Conservation (phyloP, 2,329 filamentous ascomycete genomes). For the Paecilomyces niveus region DNA sequence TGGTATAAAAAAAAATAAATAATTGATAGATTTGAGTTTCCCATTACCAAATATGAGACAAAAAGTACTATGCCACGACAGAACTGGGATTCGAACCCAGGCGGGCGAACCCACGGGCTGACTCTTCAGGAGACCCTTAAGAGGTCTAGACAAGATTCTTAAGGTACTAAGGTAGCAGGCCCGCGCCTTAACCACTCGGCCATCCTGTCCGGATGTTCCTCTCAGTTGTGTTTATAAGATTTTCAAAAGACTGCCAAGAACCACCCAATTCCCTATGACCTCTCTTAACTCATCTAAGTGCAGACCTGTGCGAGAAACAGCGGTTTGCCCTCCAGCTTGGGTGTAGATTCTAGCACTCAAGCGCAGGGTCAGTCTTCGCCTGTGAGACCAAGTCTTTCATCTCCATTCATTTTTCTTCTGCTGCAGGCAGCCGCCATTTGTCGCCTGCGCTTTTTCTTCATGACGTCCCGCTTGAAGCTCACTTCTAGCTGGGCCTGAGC, state of each 20-base stretch:
- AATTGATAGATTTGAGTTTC: too few species aligned
- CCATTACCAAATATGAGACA: too few species aligned
- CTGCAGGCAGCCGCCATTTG: neutral
- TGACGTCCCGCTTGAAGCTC: neutral
- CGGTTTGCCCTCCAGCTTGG: slow-evolving; percentile 7
- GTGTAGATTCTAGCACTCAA: slow-evolving; percentile 3
- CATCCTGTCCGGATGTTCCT: slow-evolving; percentile 10
- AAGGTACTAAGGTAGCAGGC: neutral
- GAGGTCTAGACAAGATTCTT: too few species aligned
- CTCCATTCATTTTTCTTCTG: neutral
- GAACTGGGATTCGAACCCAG: neutral
- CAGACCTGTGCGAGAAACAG: slow-evolving; percentile 17
- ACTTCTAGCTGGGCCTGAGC: neutral
- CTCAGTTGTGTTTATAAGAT: too few species aligned
- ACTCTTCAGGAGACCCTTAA: too few species aligned
- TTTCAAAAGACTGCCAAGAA: slow-evolving; percentile 4
- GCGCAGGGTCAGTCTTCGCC: neutral
- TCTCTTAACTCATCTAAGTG: slow-evolving; percentile 15
- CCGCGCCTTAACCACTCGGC: neutral
- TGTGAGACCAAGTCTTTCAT: neutral
- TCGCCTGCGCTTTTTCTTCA: neutral
- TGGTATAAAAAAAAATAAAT: too few species aligned
- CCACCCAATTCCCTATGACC: slow-evolving; percentile 5
- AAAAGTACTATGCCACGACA: neutral
- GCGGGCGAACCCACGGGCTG: neutral